Evolutionary conservation across 257 asterid species (phyloP).

Genomic region (Echium plantagineum): DNA sequence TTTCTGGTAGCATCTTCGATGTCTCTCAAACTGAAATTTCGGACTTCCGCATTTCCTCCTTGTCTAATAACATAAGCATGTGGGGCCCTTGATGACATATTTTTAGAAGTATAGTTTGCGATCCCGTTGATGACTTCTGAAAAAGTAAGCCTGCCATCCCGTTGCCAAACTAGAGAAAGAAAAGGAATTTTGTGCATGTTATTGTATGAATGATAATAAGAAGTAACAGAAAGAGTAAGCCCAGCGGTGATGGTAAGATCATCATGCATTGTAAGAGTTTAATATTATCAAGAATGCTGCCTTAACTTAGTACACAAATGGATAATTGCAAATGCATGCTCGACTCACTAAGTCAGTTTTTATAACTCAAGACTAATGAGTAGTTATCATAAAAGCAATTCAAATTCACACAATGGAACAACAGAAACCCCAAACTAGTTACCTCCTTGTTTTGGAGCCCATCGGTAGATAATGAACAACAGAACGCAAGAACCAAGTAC

Average conservation of each 20-base stretch:
- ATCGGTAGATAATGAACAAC: neutral
- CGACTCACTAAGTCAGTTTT: neutral
- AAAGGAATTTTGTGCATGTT: neutral
- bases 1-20: constrained; percentile 22
- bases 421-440: neutral
- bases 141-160: no score
- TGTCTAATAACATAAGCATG: neutral
- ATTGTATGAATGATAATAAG: neutral
- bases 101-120: no score
- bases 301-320: no score
- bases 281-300: no score
- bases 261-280: no score
- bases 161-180: no score
- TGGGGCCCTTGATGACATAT: neutral
- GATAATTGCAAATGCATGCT: neutral
- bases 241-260: neutral
- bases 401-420: no score
- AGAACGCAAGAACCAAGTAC: neutral
- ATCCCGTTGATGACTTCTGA: no score
- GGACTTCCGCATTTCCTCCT: constrained; percentile 12
- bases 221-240: neutral
- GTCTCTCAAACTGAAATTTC: constrained; percentile 11
- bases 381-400: no score
- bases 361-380: no score
- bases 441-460: neutral